These are phyloP conservation scores for Coniochaeta ligniaria DNA, from an alignment of 2,329 filamentous ascomycete species.

Conservation along the genomic window DNA sequence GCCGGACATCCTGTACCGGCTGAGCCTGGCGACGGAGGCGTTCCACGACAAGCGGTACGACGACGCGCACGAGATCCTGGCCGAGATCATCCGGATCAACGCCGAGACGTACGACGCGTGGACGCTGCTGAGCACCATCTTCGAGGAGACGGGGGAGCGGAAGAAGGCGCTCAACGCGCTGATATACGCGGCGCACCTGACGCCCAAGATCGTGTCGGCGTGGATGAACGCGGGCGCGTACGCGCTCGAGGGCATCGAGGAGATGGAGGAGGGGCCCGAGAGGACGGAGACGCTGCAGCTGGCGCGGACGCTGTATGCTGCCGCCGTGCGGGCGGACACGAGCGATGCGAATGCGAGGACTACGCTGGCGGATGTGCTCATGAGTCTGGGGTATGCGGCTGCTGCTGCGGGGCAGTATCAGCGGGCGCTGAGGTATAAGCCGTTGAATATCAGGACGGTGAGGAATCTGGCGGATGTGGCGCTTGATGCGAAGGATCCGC, in stretches of 20 bases:
- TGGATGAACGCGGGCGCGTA: constrained; percentile 55
- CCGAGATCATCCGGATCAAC: constrained; percentile 61
- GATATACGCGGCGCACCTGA: constrained; percentile 55
- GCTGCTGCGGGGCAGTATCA: constrained; percentile 51
- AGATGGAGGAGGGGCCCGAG: constrained; percentile 30
- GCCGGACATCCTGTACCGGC: constrained; percentile 61
- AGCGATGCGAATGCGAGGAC: constrained; percentile 50
- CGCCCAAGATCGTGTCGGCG: constrained; percentile 50
- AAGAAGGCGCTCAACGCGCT: constrained; percentile 52
- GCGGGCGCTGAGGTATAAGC: constrained; percentile 42
- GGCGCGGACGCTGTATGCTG: constrained; percentile 51
- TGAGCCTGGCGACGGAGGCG: constrained; percentile 60
- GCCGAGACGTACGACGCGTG: constrained; percentile 60
- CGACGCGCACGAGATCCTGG: constrained; percentile 48
- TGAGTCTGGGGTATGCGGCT: constrained; percentile 45
- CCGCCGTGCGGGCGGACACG: constrained; percentile 50
- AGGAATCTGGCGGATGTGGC: constrained; percentile 50
- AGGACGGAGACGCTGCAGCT: constrained; percentile 19
- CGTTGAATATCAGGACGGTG: constrained; percentile 46
- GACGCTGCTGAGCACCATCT: constrained; percentile 54
- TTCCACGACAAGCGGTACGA: constrained; percentile 58
- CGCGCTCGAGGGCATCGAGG: constrained; percentile 41
- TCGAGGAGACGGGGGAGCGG: constrained; percentile 50
- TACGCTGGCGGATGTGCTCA: constrained; percentile 51
- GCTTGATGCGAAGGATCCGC: constrained; percentile 39